Evolutionary conservation across 495 filamentous ascomycete genomes (phyloP), one percentile per base, ranked within the genome.

Genomic region (Penicillium arizonense): DNA sequence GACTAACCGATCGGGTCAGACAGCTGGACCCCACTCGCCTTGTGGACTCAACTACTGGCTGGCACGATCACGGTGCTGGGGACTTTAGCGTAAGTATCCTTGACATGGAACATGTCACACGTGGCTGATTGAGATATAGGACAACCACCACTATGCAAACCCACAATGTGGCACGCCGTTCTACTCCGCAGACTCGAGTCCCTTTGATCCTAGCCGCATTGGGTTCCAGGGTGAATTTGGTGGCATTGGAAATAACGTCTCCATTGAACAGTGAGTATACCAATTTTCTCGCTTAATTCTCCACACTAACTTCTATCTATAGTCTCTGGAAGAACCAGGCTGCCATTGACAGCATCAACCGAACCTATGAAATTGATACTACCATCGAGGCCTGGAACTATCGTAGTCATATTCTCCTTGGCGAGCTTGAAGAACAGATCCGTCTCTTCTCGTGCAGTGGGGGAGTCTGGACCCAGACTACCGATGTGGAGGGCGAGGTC

Each of bases 401-500:
- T 68, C 83, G 85, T 44, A 78, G 80, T 30, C 76, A 79, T 48
- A 2, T 65, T 11, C 58, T 72, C 52, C 68, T 88, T 1, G 57
- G 42, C n/a, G 82, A 85, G 53, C 68, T 89, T 7, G 65, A 73
- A 30, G 78, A 82, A 16, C 86, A 87, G 58, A 62, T 83, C 14
- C 71, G 75, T 32, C 67, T 47, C 10, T 87, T 72, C 52, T 72
- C 78, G 0, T 87, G 84, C 71, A 83, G 78, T 43, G 82, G 74
- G 1, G 82, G 75, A 28, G 75, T 82, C 12, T 85, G 78, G 70
- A 87, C 85, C 13, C 85, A 88, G 63, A 87, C 85, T 1, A 86
- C 83, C 1, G 85, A 89, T 58, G 84, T 89, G 9, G 86, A 89
- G 63, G 84, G 84, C n/a, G 86, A 89, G 65, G 81, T 87, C 40